Percentiles rank a stretch among this genome's conserved stretches.
These are phyloP conservation scores for Metschnikowia kofuensis DNA, from an alignment of 805 yeast species.

Conservation along the genomic window DNA sequence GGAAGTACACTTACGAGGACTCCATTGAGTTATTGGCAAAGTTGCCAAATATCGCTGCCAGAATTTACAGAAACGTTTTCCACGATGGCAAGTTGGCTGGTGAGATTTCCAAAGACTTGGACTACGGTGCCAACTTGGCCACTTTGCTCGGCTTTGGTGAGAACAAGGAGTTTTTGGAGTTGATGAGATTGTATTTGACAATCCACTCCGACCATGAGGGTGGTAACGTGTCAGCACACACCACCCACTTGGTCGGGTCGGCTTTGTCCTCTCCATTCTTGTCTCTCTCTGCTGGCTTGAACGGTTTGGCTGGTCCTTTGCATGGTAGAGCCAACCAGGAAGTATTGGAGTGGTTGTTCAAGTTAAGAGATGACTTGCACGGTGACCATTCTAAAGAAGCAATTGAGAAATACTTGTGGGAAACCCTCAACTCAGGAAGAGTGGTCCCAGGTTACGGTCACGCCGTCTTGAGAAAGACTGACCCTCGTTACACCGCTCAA, in stretches of 20 bases:
- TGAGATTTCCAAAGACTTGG: slow-evolving; percentile 50
- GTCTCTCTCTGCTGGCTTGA: slow-evolving; percentile 73
- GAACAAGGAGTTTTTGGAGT: slow-evolving; percentile 60
- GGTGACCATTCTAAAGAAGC: slow-evolving; percentile 55
- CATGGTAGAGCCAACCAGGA: slow-evolving; percentile 88
- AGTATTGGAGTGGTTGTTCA: slow-evolving; percentile 70
- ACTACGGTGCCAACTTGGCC: slow-evolving; percentile 74
- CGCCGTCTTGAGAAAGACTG: slow-evolving; percentile 80
- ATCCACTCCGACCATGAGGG: slow-evolving; percentile 83
- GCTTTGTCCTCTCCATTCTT: slow-evolving; percentile 76
- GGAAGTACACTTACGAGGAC: slow-evolving; percentile 77
- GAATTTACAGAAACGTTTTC: slow-evolving; percentile 63
- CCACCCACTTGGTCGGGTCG: slow-evolving; percentile 80
- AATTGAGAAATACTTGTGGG: slow-evolving; percentile 70
- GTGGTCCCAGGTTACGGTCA: slow-evolving; percentile 90
- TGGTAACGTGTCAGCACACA: slow-evolving; percentile 80
- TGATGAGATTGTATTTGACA: slow-evolving; percentile 70
- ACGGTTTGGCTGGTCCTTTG: slow-evolving; percentile 83
- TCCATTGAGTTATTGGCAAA: slow-evolving; percentile 66
- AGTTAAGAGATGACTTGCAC: slow-evolving; percentile 60
- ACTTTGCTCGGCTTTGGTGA: slow-evolving; percentile 58
- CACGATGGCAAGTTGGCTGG: slow-evolving; percentile 56
- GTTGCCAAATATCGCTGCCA: slow-evolving; percentile 72
- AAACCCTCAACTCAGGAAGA: slow-evolving; percentile 64
- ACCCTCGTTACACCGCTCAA: slow-evolving; percentile 77